Evolutionary conservation across 805 yeast species (phyloP).

Genomic region (Debaryomyces hansenii): DNA sequence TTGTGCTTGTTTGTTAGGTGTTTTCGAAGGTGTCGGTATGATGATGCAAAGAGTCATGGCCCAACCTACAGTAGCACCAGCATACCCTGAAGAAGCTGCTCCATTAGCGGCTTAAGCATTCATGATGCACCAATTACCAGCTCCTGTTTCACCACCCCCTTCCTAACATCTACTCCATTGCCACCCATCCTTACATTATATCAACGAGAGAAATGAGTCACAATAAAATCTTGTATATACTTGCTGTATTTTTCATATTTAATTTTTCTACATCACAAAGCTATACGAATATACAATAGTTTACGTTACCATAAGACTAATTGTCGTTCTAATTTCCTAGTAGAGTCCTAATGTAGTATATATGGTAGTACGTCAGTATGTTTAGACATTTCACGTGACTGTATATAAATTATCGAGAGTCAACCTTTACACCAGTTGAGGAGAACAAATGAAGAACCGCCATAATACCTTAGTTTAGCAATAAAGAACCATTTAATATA

Average conservation of each 20-base stretch:
- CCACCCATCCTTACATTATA: neutral
- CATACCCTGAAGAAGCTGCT: conserved; percentile 41
- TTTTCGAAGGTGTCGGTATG: conserved; percentile 97
- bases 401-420: no score
- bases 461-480: no score
- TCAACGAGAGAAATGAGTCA: neutral
- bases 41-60: conserved; percentile 91
- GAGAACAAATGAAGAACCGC: no score
- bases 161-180: neutral
- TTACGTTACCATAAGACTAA: neutral
- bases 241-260: neutral
- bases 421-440: no score
- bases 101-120: conserved; percentile 33
- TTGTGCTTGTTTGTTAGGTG: conserved; percentile 95
- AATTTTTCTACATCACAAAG: neutral
- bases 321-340: no score
- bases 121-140: neutral
- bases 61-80: conserved; percentile 55
- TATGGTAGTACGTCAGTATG: no score
- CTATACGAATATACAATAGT: neutral
- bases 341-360: no score
- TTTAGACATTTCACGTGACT: no score
- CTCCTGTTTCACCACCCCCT: neutral
- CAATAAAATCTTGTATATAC: neutral
- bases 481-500: no score